Evolutionary conservation across 306 rosid genomes (phyloP).

Genomic region (Cucumis melo): DNA sequence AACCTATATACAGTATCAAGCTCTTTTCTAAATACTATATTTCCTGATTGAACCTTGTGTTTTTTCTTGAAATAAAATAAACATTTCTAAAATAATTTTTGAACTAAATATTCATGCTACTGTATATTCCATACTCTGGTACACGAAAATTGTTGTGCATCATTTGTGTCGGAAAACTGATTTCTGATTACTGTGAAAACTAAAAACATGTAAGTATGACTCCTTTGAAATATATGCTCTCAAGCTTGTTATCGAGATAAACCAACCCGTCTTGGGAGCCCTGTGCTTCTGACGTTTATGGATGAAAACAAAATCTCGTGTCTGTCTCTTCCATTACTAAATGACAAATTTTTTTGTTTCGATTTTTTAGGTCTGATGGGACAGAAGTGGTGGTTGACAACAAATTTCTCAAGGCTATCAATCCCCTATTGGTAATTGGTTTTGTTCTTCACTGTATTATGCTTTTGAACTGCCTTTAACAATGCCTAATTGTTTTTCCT

Average conservation of each 20-base stretch:
- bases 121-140: neutral
- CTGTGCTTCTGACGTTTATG: neutral
- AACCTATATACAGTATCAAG: neutral
- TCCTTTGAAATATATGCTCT: neutral
- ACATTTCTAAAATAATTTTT: neutral
- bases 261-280: neutral
- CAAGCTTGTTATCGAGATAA: neutral
- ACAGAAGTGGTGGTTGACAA: slow-evolving; percentile 76
- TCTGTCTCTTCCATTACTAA: neutral
- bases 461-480: neutral
- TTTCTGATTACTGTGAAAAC: neutral
- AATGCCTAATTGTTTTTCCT: neutral
- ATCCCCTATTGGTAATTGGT: slow-evolving; percentile 67
- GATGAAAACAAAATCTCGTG: neutral
- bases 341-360: neutral
- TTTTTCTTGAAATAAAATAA: neutral
- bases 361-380: slow-evolving; percentile 58
- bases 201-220: neutral
- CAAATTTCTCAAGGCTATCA: slow-evolving; percentile 63
- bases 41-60: neutral
- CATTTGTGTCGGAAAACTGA: neutral
- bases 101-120: neutral
- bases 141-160: neutral
- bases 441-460: neutral
- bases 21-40: neutral